Evolutionary conservation across 306 rosid genomes (phyloP).

Genomic region (Gynostemma pentaphyllum): DNA sequence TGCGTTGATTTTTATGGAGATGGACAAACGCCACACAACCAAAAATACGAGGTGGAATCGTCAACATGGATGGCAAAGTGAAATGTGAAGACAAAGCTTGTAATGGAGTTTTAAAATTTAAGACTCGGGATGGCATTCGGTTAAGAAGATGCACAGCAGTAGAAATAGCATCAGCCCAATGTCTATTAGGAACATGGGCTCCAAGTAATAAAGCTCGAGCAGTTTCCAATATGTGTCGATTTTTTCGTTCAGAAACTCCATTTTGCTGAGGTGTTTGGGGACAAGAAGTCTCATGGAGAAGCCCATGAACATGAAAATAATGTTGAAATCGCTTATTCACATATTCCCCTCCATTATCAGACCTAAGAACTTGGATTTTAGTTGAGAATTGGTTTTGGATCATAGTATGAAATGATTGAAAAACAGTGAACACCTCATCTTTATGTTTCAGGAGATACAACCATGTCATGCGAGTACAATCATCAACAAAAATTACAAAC

Average conservation of each 20-base stretch:
- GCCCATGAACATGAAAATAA: background rate
- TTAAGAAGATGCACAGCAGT: background rate
- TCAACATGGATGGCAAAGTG: background rate
- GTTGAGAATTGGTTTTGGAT: background rate
- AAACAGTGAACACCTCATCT: background rate
- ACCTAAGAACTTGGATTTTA: background rate
- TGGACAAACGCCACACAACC: no score
- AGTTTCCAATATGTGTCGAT: slow-evolving; percentile 8
- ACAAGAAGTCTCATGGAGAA: slow-evolving; percentile 13
- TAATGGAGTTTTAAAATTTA: background rate
- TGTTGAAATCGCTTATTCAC: background rate
- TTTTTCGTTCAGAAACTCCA: slow-evolving; percentile 1
- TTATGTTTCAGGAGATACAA: background rate
- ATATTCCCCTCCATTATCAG: slow-evolving; percentile 13
- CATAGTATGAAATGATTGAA: no score
- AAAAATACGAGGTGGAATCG: background rate
- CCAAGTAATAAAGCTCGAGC: background rate
- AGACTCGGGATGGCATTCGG: background rate
- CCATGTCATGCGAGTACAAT: background rate
- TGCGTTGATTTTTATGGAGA: no score
- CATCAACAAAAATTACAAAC: background rate
- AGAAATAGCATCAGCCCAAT: background rate
- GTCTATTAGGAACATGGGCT: background rate
- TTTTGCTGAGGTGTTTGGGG: no score
- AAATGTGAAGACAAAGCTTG: background rate